phyloP scores from a whole-genome alignment of 805 yeast genomes.

The Teunomyces atbi region DNA sequence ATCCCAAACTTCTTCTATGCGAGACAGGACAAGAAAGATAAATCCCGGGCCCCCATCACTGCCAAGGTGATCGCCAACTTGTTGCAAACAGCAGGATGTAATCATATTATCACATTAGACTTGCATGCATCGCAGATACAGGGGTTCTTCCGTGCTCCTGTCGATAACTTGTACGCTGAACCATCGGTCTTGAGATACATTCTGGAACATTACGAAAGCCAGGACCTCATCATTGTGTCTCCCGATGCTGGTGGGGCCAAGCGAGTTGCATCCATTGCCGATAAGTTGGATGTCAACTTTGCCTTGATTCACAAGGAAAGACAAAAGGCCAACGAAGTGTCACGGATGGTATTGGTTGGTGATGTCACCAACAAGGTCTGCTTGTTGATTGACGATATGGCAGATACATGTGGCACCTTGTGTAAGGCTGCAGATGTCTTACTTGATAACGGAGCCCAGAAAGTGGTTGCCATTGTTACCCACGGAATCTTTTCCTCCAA shows the following conservation, averaged over 20 bases:
- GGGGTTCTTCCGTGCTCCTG: slow-evolving; percentile 94
- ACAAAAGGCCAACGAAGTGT: slow-evolving; percentile 90
- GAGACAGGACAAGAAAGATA: slow-evolving; percentile 95
- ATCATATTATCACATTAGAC: slow-evolving; percentile 95
- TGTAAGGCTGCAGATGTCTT: slow-evolving; percentile 92
- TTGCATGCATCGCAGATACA: slow-evolving; percentile 97
- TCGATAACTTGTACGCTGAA: slow-evolving; percentile 93
- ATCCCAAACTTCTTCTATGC: slow-evolving; percentile 97
- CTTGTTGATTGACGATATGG: slow-evolving; percentile 93
- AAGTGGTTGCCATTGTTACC: slow-evolving; percentile 90
- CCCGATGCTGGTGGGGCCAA: slow-evolving; percentile 99
- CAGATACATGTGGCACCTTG: slow-evolving; percentile 96
- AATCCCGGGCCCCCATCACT: slow-evolving; percentile 93
- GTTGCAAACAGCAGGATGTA: slow-evolving; percentile 90
- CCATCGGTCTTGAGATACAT: slow-evolving; percentile 86
- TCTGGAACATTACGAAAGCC: slow-evolving; percentile 56
- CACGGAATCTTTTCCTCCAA: slow-evolving; percentile 91
- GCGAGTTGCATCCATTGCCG: slow-evolving; percentile 93
- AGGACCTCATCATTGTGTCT: slow-evolving; percentile 76
- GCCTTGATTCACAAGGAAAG: slow-evolving; percentile 97
- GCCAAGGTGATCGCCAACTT: slow-evolving; percentile 92
- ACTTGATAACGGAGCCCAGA: slow-evolving; percentile 74
- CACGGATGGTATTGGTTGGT: slow-evolving; percentile 94
- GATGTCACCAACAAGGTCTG: slow-evolving; percentile 84
- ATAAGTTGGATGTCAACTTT: slow-evolving; percentile 84